phyloP scores from a whole-genome alignment of 805 yeast genomes.

The Yamadazyma nakazawae region DNA sequence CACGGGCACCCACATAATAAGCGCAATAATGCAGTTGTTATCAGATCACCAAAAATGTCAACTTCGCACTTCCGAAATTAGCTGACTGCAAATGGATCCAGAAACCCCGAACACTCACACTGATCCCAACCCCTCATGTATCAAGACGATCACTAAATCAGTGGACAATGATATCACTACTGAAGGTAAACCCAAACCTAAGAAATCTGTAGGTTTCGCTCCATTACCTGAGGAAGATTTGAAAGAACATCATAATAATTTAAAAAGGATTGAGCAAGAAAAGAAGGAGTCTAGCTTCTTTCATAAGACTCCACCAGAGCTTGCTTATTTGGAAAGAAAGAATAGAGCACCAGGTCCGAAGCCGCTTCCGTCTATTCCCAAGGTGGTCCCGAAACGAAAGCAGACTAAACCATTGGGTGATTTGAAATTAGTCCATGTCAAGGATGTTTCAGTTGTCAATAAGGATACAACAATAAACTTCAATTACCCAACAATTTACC shows the following conservation, averaged over 20 bases:
- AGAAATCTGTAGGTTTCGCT: slow-evolving; percentile 38
- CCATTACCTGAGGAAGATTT: slow-evolving; percentile 35
- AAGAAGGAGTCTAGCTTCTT: slow-evolving; percentile 29
- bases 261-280: slow-evolving; percentile 26
- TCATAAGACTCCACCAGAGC: slow-evolving; percentile 41
- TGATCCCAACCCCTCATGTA: neutral
- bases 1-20: slow-evolving; percentile 25
- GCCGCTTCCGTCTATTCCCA: slow-evolving; percentile 7
- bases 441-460: slow-evolving; percentile 44
- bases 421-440: slow-evolving; percentile 48
- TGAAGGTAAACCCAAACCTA: neutral
- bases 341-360: slow-evolving; percentile 13
- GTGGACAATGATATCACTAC: too few species aligned
- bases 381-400: neutral
- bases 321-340: slow-evolving; percentile 31
- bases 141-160: too few species aligned
- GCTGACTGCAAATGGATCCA: neutral
- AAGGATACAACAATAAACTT: slow-evolving; percentile 49
- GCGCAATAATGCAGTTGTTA: neutral
- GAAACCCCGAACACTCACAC: neutral
- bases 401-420: slow-evolving; percentile 34
- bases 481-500: slow-evolving; percentile 46
- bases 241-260: slow-evolving; percentile 30
- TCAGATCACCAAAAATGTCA: neutral
- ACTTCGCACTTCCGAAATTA: neutral